Evolutionary conservation across 2,329 filamentous ascomycete genomes (phyloP), one percentile per base, ranked within the genome.

Genomic region (Arthroderma sp.): DNA sequence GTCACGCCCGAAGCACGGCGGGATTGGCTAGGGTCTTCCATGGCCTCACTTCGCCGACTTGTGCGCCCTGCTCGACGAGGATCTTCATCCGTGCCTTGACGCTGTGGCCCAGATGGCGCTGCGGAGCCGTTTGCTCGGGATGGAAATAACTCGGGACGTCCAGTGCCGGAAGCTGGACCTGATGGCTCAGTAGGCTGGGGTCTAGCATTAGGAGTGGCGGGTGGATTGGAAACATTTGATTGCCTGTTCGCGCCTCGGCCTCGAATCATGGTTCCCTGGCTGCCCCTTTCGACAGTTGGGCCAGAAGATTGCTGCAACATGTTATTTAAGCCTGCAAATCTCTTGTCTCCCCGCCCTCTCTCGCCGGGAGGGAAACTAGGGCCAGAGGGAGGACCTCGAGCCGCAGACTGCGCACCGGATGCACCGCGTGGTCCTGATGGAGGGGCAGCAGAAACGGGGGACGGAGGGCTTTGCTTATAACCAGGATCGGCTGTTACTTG

Each of bases 251-350:
- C 56, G 11, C 64, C 64, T 48, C 66, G 58, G 36, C 66, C 65
- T 27, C 67, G 62, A 40, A 63, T 62, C 28, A 59, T 54, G 4
- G 64, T 58, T 7, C 62, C 58, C 33, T 59, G 54, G 29, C 52
- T 55, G 40, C 48, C 48, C 31, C 60, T 59, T 15, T 67, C 64
- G 38, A 53, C 43, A 31, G 56, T 50, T n/a, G 56, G 52, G 31
- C 55, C 58, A 30, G 62, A 53, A 28, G 54, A 63, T 51, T 71
- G 67, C 44, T 70, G 66, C 32, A 72, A 62, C 54, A 69, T 64
- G 44, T 60, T 68, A 50, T 70, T 69, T 44, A 72, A 58, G 1
- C 63, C 64, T 9, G 64, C 61, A 48, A 72, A 68, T 8, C 69
- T 64, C 48, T 70, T 69, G 48, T 70, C 68, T 30, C 68, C 57